Percentiles rank a stretch among this genome's conserved stretches.
Evolutionary conservation across 78 protist genomes (phyloP).

Genomic region (Dictyostelium citrinum): DNA sequence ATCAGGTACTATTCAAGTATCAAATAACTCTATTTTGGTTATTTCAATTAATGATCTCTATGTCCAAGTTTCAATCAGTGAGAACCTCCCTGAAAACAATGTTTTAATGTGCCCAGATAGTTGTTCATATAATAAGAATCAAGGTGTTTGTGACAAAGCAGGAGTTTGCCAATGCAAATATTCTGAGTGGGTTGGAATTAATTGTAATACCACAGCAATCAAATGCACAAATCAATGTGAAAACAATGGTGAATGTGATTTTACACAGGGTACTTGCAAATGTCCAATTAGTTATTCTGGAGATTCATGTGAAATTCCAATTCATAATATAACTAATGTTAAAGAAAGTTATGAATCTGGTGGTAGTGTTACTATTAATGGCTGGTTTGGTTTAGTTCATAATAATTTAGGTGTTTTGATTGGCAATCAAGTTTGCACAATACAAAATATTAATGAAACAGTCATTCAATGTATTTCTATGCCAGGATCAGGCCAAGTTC

Average conservation of each 20-base stretch:
- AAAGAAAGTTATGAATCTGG: neutral
- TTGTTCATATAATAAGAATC: neutral
- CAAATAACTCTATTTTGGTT: neutral
- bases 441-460: neutral
- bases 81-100: neutral
- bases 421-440: neutral
- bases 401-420: neutral
- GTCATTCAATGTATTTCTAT: neutral
- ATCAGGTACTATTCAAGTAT: neutral
- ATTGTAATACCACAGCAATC: neutral
- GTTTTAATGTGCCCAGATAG: neutral
- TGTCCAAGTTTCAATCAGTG: neutral
- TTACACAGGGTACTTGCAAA: neutral
- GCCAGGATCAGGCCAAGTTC: neutral
- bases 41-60: neutral
- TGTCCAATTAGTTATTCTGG: neutral
- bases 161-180: neutral
- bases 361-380: neutral
- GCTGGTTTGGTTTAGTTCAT: neutral
- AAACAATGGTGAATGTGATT: neutral
- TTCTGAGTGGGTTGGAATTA: neutral
- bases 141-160: neutral
- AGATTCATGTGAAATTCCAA: neutral
- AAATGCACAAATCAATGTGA: neutral
- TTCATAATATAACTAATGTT: neutral